Conservation (phyloP, 2,329 filamentous ascomycete genomes). For the Monosporascus sp. region DNA sequence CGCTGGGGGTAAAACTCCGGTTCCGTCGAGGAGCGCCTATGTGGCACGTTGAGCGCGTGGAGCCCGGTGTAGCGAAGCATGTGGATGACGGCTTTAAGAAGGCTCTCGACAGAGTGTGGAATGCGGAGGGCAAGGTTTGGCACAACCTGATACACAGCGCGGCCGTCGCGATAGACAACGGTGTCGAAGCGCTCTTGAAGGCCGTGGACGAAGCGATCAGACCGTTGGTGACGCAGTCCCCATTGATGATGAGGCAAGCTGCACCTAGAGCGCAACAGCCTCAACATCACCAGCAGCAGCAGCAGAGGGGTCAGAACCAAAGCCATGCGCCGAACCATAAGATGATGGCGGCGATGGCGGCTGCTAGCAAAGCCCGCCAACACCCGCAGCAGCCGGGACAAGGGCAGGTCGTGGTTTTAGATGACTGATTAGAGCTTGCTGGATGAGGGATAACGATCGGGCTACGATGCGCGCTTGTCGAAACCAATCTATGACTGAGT, state of each 20-base stretch:
- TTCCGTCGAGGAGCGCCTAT: constrained; percentile 41
- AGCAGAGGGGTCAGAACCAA: constrained; percentile 5
- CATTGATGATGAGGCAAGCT: constrained; percentile 17
- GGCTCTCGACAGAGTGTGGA: constrained; percentile 22
- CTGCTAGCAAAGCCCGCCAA: not conserved
- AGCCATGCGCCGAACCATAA: constrained; percentile 14
- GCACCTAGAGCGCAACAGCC: constrained; percentile 12
- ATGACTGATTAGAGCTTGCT: constrained; percentile 4
- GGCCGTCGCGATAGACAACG: constrained; percentile 32
- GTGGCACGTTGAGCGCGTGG: constrained; percentile 44
- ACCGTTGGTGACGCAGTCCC: constrained; percentile 24
- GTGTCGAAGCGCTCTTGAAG: constrained; percentile 40
- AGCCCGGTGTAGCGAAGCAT: constrained; percentile 13
- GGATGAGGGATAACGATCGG: not conserved
- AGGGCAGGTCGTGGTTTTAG: constrained; percentile 11
- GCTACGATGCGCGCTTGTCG: not conserved
- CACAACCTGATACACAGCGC: constrained; percentile 33
- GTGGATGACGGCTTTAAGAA: constrained; percentile 25
- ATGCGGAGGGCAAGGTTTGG: constrained; percentile 20
- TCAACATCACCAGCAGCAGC: constrained; percentile 4
- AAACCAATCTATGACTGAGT: not conserved
- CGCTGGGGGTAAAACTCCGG: constrained; percentile 47
- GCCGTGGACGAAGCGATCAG: constrained; percentile 43
- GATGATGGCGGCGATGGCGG: constrained; percentile 12
- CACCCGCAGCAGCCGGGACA: constrained; percentile 8